These are phyloP conservation scores for Abrus pulchellus DNA, from an alignment of 306 rosid genomes.

Conservation along the genomic window DNA sequence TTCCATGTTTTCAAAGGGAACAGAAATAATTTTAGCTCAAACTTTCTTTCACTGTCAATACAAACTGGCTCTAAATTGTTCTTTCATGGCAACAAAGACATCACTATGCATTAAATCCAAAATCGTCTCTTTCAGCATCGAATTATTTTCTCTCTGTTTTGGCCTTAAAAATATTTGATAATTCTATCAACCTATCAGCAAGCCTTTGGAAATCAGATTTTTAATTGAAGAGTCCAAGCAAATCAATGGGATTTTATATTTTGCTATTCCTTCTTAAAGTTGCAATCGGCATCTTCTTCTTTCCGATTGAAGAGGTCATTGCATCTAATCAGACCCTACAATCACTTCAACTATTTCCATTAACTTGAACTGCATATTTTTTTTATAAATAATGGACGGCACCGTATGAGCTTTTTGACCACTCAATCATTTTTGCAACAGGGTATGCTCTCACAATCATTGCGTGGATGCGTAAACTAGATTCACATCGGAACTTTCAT, in stretches of 20 bases:
- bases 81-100: too few species aligned
- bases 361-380: neutral
- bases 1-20: too few species aligned
- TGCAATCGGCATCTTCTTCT: too few species aligned
- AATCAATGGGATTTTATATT: neutral
- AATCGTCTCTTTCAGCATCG: too few species aligned
- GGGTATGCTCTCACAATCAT: conserved; percentile 48
- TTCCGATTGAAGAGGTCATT: conserved; percentile 10
- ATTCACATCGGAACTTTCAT: conserved; percentile 42
- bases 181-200: neutral
- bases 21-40: too few species aligned
- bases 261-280: too few species aligned
- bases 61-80: too few species aligned
- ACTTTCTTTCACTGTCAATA: too few species aligned
- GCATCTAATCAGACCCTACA: neutral
- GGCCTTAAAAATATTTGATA: neutral
- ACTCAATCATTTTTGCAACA: conserved; percentile 42
- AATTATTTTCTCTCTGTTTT: neutral
- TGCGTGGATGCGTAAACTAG: conserved; percentile 36
- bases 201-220: neutral
- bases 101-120: neutral
- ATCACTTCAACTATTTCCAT: neutral
- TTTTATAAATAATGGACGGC: neutral
- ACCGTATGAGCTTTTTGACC: conserved; percentile 33
- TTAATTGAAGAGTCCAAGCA: neutral